phyloP scores from a whole-genome alignment of 2,329 filamentous ascomycete genomes.

The Cryphonectria japonica region DNA sequence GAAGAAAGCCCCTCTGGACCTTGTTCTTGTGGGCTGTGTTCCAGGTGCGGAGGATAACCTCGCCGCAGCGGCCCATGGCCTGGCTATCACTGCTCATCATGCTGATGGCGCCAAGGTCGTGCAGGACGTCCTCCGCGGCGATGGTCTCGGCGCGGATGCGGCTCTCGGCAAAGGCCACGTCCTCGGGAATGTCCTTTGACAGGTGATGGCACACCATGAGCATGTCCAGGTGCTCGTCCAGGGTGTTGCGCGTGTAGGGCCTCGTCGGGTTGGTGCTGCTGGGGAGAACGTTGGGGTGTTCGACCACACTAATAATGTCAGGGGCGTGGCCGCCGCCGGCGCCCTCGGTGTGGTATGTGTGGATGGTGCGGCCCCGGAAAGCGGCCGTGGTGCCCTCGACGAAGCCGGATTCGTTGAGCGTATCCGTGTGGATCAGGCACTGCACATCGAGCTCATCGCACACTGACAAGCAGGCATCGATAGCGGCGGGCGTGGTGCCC shows the following conservation, averaged over 20 bases:
- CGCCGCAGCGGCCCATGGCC: conserved; percentile 94
- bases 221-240: conserved; percentile 98
- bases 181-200: conserved; percentile 89
- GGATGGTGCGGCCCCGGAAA: conserved; percentile 85
- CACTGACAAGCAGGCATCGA: conserved; percentile 81
- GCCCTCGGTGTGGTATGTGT: conserved; percentile 96
- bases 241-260: conserved; percentile 87
- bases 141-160: conserved; percentile 96
- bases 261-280: conserved; percentile 91
- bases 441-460: conserved; percentile 93
- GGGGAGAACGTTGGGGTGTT: conserved; percentile 85
- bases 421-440: conserved; percentile 94
- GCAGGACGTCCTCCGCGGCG: conserved; percentile 92
- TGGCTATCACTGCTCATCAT: conserved; percentile 98
- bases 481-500: conserved; percentile 88
- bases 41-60: conserved; percentile 92
- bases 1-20: conserved; percentile 73
- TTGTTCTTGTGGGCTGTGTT: conserved; percentile 99
- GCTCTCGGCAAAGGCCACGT: conserved; percentile 92
- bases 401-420: conserved; percentile 95
- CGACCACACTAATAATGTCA: conserved; percentile 93
- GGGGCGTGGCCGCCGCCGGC: conserved; percentile 94
- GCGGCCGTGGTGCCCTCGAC: conserved; percentile 89
- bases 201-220: conserved; percentile 97
- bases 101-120: conserved; percentile 91